Conservation (phyloP, 2,329 filamentous ascomycete species). For the Calonectria hongkongensis region DNA sequence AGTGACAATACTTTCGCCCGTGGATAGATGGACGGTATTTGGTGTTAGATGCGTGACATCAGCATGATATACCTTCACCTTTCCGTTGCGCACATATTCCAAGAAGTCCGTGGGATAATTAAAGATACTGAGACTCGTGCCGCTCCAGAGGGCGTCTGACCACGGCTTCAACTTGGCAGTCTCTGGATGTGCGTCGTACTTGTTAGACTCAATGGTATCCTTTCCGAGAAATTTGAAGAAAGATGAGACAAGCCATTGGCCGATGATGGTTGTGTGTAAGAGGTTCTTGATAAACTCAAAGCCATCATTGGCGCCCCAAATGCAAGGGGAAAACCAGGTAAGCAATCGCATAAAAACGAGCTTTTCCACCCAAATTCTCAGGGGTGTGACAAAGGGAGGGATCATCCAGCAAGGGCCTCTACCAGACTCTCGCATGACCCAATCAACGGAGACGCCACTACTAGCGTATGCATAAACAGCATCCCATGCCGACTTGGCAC, state of each 20-base stretch:
- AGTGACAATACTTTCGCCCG: neutral
- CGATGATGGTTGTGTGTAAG: neutral
- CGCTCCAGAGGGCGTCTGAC: neutral
- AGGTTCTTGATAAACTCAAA: slow-evolving; percentile 1
- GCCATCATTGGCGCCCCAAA: slow-evolving; percentile 7
- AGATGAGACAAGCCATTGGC: neutral
- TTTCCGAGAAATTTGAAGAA: slow-evolving; percentile 11
- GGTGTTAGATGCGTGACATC: slow-evolving; percentile 59
- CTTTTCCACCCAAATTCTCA: slow-evolving; percentile 1
- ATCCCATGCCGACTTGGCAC: slow-evolving; percentile 4
- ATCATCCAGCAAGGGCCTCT: slow-evolving; percentile 9
- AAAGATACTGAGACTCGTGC: slow-evolving; percentile 69
- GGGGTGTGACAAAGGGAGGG: neutral
- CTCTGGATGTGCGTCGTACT: neutral
- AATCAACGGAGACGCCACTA: slow-evolving; percentile 3
- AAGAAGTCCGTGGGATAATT: slow-evolving; percentile 76
- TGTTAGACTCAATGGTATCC: neutral
- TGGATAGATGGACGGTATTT: neutral
- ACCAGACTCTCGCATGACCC: slow-evolving; percentile 6
- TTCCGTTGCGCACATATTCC: slow-evolving; percentile 71
- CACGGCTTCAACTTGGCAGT: neutral
- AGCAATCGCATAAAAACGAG: slow-evolving; percentile 1
- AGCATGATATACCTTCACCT: slow-evolving; percentile 72
- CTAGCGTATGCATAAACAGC: slow-evolving; percentile 2
- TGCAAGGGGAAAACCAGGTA: neutral